Base-by-base conservation (phyloP, 441 rosid genomes). In the Populus hybrid region DNA sequence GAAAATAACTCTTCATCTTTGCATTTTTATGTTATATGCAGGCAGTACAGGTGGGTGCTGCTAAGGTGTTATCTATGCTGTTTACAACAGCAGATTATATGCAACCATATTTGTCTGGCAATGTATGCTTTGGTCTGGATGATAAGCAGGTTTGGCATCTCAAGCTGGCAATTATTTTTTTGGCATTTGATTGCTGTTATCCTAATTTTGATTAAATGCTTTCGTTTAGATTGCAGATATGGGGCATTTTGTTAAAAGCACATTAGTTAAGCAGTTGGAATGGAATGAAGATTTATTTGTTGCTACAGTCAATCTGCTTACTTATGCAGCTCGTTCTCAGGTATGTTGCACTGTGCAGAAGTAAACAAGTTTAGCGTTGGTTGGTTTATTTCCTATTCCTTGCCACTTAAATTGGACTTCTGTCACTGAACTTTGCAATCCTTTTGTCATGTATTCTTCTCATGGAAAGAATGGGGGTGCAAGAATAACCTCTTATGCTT, bases 311-410 rank as follows among this genome's bases (percentile, higher is more conserved):
- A 83, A 87, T 85, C 76, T 97, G 80, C 95, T 97, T 54, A 84
- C 90, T 77, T 86, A 91, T 81, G 92, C 94, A 9, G 95, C 99
- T 74, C 82, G 83, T 77, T 90, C 86, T 88, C 98, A 97, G 97
- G 98, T 93, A 75, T 77, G 84, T 86, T 83, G 40, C 65, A 36
- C 20, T 8, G 30, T 61, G 68, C 65, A 8, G 23, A 32, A 38
- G 73, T 71, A 38, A 11, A 5, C 28, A 80, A 34, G 21, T 77
- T 21, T 42, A 66, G 8, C 34, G 20, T 10, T 36, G 32, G n/a
- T 67, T 30, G 32, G 11, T 57, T 73, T 61, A 11, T 46, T 57
- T 71, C 42, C 30, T 50, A 30, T 42, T 8, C 28, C 11, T n/a
- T 67, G 2, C 66, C 36, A 32, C 61, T 21, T 23, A 24, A 18